phyloP scores from a whole-genome alignment of 2,329 filamentous ascomycete species.

The Botrytis fragariae region DNA sequence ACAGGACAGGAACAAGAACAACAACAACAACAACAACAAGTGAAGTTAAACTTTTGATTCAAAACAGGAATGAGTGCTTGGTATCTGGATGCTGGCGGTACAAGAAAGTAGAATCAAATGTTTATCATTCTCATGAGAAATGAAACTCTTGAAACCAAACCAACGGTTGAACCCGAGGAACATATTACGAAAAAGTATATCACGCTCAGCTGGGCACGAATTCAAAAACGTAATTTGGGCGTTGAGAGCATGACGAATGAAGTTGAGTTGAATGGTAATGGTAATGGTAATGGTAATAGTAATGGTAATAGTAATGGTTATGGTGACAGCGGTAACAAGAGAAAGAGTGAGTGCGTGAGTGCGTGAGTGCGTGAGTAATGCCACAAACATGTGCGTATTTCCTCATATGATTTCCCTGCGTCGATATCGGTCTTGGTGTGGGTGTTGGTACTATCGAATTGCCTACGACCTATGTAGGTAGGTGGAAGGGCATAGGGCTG shows the following conservation, averaged over 20 bases:
- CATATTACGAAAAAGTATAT: neutral
- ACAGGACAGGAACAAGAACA: neutral
- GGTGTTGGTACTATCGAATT: neutral
- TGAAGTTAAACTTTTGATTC: neutral
- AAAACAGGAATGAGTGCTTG: neutral
- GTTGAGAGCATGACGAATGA: neutral
- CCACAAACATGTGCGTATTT: neutral
- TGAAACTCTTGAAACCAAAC: neutral
- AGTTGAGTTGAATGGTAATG: neutral
- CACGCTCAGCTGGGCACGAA: neutral
- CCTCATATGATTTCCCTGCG: neutral
- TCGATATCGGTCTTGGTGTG: neutral
- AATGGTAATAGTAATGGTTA: neutral
- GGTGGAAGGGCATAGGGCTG: neutral
- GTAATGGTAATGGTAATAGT: no score
- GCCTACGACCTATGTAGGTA: neutral
- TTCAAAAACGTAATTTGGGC: neutral
- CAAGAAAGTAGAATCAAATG: neutral
- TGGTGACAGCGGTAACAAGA: neutral
- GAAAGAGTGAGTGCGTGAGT: neutral
- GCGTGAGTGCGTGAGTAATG: neutral
- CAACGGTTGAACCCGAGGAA: neutral
- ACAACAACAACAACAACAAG: neutral
- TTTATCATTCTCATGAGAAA: neutral
- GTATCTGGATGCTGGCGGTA: neutral